Conservation (phyloP, 2,329 filamentous ascomycete genomes). For the Diaporthe nobilis region DNA sequence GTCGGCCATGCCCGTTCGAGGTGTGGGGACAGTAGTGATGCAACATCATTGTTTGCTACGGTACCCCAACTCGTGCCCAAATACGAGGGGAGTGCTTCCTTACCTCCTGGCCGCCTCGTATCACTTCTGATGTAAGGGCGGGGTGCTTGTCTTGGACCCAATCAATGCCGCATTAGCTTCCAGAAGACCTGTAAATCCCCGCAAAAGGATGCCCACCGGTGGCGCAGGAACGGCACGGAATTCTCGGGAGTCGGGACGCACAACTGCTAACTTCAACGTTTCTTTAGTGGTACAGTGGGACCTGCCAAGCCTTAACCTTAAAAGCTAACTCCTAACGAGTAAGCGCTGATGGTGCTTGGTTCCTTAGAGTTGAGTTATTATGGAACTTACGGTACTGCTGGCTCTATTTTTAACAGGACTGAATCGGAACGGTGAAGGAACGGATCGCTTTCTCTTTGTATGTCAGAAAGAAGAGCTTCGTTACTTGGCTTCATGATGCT, state of each 20-base stretch:
- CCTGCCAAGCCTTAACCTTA: conserved; percentile 7
- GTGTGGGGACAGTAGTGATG: conserved; percentile 3
- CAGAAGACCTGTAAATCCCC: conserved; percentile 25
- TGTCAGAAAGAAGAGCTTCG: neutral
- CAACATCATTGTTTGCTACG: conserved; percentile 20
- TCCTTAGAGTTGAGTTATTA: neutral
- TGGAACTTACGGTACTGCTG: neutral
- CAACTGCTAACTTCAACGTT: conserved; percentile 17
- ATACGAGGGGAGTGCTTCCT: conserved; percentile 3
- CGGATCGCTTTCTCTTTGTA: too few relatives aligned
- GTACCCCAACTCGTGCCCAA: neutral
- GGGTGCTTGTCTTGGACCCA: conserved; percentile 26
- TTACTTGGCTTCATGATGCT: neutral
- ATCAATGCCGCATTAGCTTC: conserved; percentile 31
- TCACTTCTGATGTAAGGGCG: conserved; percentile 32
- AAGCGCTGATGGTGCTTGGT: neutral
- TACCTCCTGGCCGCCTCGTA: neutral
- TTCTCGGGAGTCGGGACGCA: conserved; percentile 27
- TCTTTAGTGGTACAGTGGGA: conserved; percentile 8
- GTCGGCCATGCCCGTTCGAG: conserved; percentile 19
- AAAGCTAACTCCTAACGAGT: neutral
- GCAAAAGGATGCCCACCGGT: conserved; percentile 26
- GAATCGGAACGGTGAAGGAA: neutral
- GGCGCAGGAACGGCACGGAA: conserved; percentile 29
- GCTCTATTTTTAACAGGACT: neutral